Evolutionary conservation across 208 protist genomes (phyloP).

Genomic region (Naegleria gruberi): DNA sequence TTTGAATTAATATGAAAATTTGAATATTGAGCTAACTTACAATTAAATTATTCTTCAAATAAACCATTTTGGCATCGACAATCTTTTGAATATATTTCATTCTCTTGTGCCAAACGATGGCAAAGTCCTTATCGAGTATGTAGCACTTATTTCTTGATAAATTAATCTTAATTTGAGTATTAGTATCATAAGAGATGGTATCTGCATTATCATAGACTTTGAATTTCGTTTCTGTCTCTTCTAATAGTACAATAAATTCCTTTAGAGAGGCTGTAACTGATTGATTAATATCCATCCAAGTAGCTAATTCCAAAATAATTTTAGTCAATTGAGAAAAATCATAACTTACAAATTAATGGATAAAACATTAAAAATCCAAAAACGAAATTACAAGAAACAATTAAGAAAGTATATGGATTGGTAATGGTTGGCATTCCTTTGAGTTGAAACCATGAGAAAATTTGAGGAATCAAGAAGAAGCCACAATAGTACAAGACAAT

Average conservation of each 20-base stretch:
- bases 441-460: not conserved
- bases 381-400: not conserved
- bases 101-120: not conserved
- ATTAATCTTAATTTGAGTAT: not conserved
- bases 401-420: not conserved
- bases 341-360: not conserved
- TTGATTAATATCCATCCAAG: not conserved
- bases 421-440: not conserved
- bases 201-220: not conserved
- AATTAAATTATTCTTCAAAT: not conserved
- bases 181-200: not conserved
- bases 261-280: not conserved
- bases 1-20: no score
- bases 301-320: not conserved
- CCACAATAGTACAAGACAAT: not conserved
- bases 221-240: not conserved
- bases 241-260: not conserved
- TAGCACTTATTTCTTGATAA: not conserved
- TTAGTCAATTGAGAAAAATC: not conserved
- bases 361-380: constrained; percentile 1
- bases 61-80: not conserved
- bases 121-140: not conserved
- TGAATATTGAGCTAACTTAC: not conserved
- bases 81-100: not conserved
- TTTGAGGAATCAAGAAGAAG: not conserved